Percentiles rank a stretch among this genome's conserved stretches.
Conservation (phyloP, 306 rosid genomes). For the Sicyos edulis region DNA sequence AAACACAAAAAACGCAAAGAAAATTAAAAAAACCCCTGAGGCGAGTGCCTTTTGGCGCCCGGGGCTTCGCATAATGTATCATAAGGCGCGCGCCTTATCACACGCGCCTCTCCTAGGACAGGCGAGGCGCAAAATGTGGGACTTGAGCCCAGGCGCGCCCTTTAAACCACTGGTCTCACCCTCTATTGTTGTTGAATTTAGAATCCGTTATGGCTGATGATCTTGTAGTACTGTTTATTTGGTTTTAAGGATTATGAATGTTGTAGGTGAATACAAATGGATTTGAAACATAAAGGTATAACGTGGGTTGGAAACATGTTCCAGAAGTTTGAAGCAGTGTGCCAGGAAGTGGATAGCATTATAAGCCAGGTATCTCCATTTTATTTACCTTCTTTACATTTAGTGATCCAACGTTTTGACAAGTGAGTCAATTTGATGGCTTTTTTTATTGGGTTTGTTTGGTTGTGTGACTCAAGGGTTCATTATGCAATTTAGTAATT, state of each 20-base stretch:
- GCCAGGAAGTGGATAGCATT: slow-evolving; percentile 71
- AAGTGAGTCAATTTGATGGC: background rate
- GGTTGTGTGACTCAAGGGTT: background rate
- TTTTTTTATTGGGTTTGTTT: slow-evolving; percentile 14
- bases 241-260: background rate
- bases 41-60: too few species aligned
- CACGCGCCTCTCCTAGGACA: too few species aligned
- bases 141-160: too few species aligned
- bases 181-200: too few species aligned
- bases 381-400: background rate
- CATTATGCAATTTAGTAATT: background rate
- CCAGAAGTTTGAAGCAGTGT: slow-evolving; percentile 74
- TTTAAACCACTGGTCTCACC: too few species aligned
- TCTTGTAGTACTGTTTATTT: background rate
- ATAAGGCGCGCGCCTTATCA: too few species aligned
- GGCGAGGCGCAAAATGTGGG: too few species aligned
- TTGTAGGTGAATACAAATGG: slow-evolving; percentile 43
- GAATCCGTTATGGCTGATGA: background rate
- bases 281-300: slow-evolving; percentile 41
- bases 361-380: slow-evolving; percentile 50
- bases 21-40: too few species aligned
- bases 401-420: background rate
- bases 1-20: too few species aligned
- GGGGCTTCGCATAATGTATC: too few species aligned
- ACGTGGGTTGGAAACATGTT: slow-evolving; percentile 68